phyloP scores from a whole-genome alignment of 306 rosid genomes.

The Cyclanthera cordifolia region DNA sequence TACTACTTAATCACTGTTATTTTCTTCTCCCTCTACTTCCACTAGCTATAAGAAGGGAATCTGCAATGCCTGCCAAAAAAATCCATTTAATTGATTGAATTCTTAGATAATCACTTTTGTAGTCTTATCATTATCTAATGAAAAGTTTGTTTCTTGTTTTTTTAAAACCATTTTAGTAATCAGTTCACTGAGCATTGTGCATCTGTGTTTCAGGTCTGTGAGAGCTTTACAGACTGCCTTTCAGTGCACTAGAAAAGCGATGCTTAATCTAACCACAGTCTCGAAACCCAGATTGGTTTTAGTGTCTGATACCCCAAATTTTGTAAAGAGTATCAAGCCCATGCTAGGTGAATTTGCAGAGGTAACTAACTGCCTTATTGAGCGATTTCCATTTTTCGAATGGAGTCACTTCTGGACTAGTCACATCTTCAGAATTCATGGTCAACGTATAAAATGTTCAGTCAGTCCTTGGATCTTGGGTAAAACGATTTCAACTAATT shows the following conservation, averaged over 20 bases:
- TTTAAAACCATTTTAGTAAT: too few species aligned
- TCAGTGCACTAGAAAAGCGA: conserved; percentile 52
- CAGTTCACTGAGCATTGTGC: conserved; percentile 13
- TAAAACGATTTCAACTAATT: background rate
- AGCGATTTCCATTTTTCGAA: conserved; percentile 1
- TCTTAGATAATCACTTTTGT: background rate
- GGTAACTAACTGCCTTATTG: conserved; percentile 42
- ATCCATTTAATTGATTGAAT: background rate
- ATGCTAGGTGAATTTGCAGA: conserved; percentile 64
- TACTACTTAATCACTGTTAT: conserved; percentile 1
- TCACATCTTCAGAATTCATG: background rate
- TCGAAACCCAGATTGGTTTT: conserved; percentile 63
- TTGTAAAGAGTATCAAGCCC: conserved; percentile 40
- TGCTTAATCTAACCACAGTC: conserved; percentile 21
- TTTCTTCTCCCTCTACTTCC: conserved; percentile 1
- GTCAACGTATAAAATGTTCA: background rate
- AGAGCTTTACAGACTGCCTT: conserved; percentile 72
- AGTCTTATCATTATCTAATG: too few species aligned
- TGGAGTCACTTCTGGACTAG: background rate
- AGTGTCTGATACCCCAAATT: conserved; percentile 79
- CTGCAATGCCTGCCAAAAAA: background rate
- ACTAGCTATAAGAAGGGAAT: conserved; percentile 1
- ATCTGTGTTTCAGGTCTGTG: conserved; percentile 42
- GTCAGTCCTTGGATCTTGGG: background rate
- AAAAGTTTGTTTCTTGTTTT: too few species aligned